Evolutionary conservation across 148 eudicot genomes (phyloP), one percentile per base, ranked within the genome.

Genomic region (Persicaria tinctoria): DNA sequence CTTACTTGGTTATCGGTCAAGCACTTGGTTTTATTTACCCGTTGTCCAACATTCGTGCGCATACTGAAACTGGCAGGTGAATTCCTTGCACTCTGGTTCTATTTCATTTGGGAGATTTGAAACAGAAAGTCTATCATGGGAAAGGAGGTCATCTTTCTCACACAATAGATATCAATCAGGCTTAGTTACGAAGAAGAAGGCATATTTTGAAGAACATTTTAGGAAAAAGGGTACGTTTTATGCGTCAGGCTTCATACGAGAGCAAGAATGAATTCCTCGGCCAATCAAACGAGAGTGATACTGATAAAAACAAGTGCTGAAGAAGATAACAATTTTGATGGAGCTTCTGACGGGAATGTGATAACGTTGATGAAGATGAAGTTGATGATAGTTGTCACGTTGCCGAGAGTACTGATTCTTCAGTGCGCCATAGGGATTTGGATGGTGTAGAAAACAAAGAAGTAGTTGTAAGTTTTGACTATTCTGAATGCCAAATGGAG

Each of bases 81-180:
- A 89, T 59, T 75, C 87, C 59, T 50, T 85, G 73, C 96, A 87
- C 73, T 89, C 93, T 14, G 93, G 91, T 27, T 91, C 97, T 14
- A 82, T 91, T 56, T 91, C 97, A 74, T 91, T 91, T 71, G 93
- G 97, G 77, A 86, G 91, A 78, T 91, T 87, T 81, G 97, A 91
- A 72, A 56, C 63, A 3, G 93, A 91, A 79, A 80, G 82, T 23
- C 80, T 89, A 32, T 89, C 88, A 44, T 91, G 97, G 97, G 97
- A 91, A 78, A 86, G 90, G 80, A 84, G 87, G 77, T 91, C 97
- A 48, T 89, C 97, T 16, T 91, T 91, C 83, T 82, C 89, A 2
- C 93, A 89, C 80, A 91, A 91, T 68, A 74, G 89, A 75, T 87
- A 91, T 80, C 87, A 78, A 75, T 88, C 93, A n/a, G 97, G 97